These are phyloP conservation scores for Starmerella sirachaensis DNA, from an alignment of 805 yeast genomes.

Conservation along the genomic window DNA sequence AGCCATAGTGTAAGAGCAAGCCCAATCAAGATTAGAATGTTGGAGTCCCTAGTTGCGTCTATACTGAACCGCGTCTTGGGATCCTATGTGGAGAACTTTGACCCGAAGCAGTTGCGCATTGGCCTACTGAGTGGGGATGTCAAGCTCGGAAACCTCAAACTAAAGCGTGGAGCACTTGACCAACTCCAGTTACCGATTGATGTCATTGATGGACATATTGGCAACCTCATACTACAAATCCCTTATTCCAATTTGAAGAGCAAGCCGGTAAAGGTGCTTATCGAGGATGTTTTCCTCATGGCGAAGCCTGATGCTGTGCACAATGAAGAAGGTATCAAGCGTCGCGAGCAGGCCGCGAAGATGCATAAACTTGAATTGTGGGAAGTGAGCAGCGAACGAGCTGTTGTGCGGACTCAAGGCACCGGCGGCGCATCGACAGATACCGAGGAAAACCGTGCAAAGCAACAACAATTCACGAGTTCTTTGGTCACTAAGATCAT, in stretches of 20 bases:
- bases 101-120: slow-evolving; percentile 84
- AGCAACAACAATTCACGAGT: slow-evolving; percentile 75
- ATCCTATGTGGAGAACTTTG: slow-evolving; percentile 80
- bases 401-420: slow-evolving; percentile 31
- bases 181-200: slow-evolving; percentile 74
- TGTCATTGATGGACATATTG: slow-evolving; percentile 80
- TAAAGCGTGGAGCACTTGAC: slow-evolving; percentile 83
- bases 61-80: slow-evolving; percentile 33
- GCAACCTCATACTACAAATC: slow-evolving; percentile 76
- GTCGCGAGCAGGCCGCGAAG: slow-evolving; percentile 54
- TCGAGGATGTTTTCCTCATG: slow-evolving; percentile 75
- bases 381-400: slow-evolving; percentile 31
- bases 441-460: slow-evolving; percentile 24
- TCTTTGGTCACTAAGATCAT: slow-evolving; percentile 77
- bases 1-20: neutral
- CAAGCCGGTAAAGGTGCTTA: slow-evolving; percentile 77
- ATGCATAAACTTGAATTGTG: slow-evolving; percentile 55
- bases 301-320: slow-evolving; percentile 62
- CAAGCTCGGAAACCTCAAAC: slow-evolving; percentile 58
- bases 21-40: too few species aligned
- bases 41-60: slow-evolving; percentile 36
- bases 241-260: slow-evolving; percentile 94
- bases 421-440: slow-evolving; percentile 27
- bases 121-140: slow-evolving; percentile 99
- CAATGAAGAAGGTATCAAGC: slow-evolving; percentile 48